Conservation (phyloP, 1,284 basidiomycete species). For the Cryptococcus sp. region DNA sequence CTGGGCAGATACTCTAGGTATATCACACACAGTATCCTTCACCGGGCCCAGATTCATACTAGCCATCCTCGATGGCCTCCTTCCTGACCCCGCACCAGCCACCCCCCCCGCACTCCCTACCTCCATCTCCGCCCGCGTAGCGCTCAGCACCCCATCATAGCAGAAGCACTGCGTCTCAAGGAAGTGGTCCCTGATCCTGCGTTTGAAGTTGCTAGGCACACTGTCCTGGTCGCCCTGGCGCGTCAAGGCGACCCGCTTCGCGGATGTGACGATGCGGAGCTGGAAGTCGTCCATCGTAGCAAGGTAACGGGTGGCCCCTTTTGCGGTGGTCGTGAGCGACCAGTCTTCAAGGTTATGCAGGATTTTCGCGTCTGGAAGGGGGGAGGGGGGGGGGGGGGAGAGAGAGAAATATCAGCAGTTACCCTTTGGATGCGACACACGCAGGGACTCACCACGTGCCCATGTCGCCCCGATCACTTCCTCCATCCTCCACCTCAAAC, state of each 20-base stretch:
- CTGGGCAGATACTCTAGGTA: too few species aligned
- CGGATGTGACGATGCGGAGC: slow-evolving; percentile 69
- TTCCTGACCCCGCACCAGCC: neutral
- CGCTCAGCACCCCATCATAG: slow-evolving; percentile 79
- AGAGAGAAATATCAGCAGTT: too few species aligned
- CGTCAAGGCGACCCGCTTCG: slow-evolving; percentile 67
- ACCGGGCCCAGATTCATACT: slow-evolving; percentile 1
- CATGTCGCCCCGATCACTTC: slow-evolving; percentile 77
- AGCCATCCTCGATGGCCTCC: slow-evolving; percentile 17
- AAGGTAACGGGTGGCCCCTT: slow-evolving; percentile 57
- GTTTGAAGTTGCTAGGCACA: slow-evolving; percentile 44
- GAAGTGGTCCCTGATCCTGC: slow-evolving; percentile 80
- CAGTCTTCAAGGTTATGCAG: slow-evolving; percentile 87
- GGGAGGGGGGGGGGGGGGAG: too few species aligned
- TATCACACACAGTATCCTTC: slow-evolving; percentile 26
- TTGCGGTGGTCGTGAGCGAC: slow-evolving; percentile 57
- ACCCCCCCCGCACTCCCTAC: neutral
- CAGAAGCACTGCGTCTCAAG: slow-evolving; percentile 84
- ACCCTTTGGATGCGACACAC: too few species aligned
- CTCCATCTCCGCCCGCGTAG: slow-evolving; percentile 54
- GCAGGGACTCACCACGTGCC: slow-evolving; percentile 64
- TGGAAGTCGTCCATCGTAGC: slow-evolving; percentile 78
- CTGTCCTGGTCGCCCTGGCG: slow-evolving; percentile 22
- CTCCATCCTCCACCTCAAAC: slow-evolving; percentile 80
- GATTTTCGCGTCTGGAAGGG: slow-evolving; percentile 68